A percentile compares a stretch with the other conserved stretches of the same genome.
phyloP scores from a whole-genome alignment of 305 asterid species.

The Galium porrigens region DNA sequence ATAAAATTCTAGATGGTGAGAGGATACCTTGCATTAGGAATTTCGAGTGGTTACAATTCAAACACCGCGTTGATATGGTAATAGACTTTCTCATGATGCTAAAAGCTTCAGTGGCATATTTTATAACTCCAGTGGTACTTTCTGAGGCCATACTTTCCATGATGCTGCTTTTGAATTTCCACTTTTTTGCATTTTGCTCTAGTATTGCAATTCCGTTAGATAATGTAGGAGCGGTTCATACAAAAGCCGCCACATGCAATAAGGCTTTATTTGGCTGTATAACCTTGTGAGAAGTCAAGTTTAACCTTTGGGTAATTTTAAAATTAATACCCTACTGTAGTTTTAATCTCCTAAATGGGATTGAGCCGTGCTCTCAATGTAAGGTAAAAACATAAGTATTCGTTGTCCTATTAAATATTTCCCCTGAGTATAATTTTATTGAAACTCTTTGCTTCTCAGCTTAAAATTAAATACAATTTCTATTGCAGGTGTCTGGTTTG shows the following conservation, averaged over 20 bases:
- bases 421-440: neutral
- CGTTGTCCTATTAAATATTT: constrained; percentile 3
- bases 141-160: neutral
- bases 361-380: neutral
- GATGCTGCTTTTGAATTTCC: neutral
- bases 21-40: neutral
- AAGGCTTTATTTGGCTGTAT: neutral
- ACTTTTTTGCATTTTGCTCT: neutral
- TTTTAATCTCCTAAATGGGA: neutral
- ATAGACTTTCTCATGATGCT: constrained; percentile 1
- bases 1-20: neutral
- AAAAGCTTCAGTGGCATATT: neutral
- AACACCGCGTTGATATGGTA: neutral
- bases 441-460: neutral
- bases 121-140: neutral
- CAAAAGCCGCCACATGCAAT: neutral
- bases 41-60: neutral
- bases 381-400: neutral
- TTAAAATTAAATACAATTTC: constrained; percentile 14
- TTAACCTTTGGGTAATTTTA: neutral
- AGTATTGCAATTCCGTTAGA: neutral
- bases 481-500: constrained; percentile 91
- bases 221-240: neutral
- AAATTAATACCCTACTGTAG: neutral
- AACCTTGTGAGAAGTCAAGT: neutral